phyloP scores from a whole-genome alignment of 2,329 filamentous ascomycete genomes.

The Talaromyces albobiverticillius region DNA sequence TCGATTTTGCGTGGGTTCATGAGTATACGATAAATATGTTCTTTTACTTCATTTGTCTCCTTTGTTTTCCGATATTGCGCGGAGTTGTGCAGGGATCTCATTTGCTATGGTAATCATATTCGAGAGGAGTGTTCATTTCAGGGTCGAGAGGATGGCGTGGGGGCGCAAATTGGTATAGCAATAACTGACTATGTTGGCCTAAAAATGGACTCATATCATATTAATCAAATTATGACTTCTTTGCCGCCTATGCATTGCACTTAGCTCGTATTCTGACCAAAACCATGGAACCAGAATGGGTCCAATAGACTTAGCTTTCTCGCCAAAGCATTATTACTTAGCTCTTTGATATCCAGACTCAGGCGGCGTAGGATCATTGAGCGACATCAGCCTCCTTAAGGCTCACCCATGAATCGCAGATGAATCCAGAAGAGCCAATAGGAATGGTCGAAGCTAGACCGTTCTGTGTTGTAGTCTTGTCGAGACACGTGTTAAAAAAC shows the following conservation, averaged over 20 bases:
- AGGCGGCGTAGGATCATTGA: neutral
- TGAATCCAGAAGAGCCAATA: neutral
- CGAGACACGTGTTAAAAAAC: neutral
- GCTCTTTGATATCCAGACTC: neutral
- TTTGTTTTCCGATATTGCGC: neutral
- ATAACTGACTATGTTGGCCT: constrained; percentile 1
- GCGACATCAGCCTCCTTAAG: neutral
- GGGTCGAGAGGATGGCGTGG: constrained; percentile 4
- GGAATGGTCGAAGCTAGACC: neutral
- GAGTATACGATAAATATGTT: neutral
- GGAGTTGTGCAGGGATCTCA: constrained; percentile 4
- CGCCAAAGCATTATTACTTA: no score
- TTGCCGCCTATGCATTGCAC: neutral
- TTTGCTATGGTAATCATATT: neutral
- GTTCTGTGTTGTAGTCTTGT: no score
- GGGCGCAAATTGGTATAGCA: constrained; percentile 3
- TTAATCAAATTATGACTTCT: neutral
- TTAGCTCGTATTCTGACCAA: neutral
- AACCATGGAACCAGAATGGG: neutral
- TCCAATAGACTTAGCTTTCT: no score
- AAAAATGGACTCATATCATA: neutral
- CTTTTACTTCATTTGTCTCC: neutral
- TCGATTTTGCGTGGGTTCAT: no score
- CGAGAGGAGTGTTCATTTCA: neutral
- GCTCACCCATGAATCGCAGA: constrained; percentile 3